Evolutionary conservation across 352 stramenopile genomes (phyloP), one percentile per base, ranked within the genome.

Genomic region (Phytophthora crassamura): DNA sequence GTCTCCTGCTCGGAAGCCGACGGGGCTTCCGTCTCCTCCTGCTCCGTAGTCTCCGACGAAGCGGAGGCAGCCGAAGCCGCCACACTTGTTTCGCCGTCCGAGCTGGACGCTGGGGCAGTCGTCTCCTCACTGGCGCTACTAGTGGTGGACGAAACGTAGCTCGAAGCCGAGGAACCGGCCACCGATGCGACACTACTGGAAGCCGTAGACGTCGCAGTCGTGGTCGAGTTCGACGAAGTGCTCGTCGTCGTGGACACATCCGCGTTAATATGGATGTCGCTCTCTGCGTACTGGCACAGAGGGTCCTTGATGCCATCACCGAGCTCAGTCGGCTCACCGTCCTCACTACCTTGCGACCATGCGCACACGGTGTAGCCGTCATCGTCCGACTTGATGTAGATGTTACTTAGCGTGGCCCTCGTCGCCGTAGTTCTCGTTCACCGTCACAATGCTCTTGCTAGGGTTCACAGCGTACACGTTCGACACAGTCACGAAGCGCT

Each of bases 381-480:
- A n/a, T 69, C 58, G n/a, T 69, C 59, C 10, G 62, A 38, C 16
- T 48, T 60, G 49, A 79, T 74, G 20, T 71, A 71, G 36, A 86
- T 68, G 64, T 83, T 77, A 39, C 67, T 82, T 5, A 79, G 39
- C 12, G 61, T 77, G 33, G 72, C n/a, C 72, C 45, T 76, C 59
- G 39, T 84, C 75, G 7, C 22, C 54, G 49, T 70, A 74, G 64
- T 84, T 82, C 15, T 70, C 45, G 62, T 82, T 81, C 36, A 83
- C 72, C 2, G 75, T 78, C 38, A 83, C 75, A 7, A 80, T 59
- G 20, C 59, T 72, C 33, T 68, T 50, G 40, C 72, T 67, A n/a
- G 75, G 75, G 46, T 78, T 74, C 39, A 80, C 72, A 2, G 66
- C 69, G 47, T 74, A 75, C 49, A 84, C 73, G 25, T 84, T 84